Percentiles rank a stretch among this genome's conserved stretches.
Conservation (phyloP, 176 grass and related monocot genomes). For the Cocos nucifera region DNA sequence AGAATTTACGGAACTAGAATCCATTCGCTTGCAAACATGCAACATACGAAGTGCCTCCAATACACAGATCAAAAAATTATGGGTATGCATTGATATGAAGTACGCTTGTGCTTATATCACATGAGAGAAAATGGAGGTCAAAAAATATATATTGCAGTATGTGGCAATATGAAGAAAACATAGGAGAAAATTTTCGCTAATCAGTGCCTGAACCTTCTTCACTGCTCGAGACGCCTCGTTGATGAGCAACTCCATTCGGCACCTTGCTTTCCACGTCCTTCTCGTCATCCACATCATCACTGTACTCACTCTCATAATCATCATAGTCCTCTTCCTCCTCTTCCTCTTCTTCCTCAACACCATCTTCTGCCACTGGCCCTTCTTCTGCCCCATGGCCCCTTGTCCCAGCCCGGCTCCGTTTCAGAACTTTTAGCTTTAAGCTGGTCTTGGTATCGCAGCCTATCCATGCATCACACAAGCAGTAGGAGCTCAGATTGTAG, state of each 20-base stretch:
- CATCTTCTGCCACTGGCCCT: constrained; percentile 52
- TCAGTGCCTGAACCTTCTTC: constrained; percentile 13
- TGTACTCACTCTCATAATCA: constrained; percentile 99
- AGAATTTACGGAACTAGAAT: too few relatives aligned
- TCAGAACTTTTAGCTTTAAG: constrained; percentile 80
- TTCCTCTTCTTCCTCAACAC: constrained; percentile 89
- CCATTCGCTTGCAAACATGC: too few relatives aligned
- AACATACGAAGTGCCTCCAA: too few relatives aligned
- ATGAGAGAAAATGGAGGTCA: too few relatives aligned
- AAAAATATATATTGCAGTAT: too few relatives aligned
- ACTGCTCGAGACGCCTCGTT: constrained; percentile 7
- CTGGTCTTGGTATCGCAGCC: constrained; percentile 81
- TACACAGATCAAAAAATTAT: too few relatives aligned
- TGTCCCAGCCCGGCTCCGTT: constrained; percentile 63
- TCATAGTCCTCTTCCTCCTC: constrained; percentile 89
- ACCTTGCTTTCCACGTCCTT: constrained; percentile 56
- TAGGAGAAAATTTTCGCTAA: too few relatives aligned
- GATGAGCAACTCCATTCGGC: constrained; percentile 30
- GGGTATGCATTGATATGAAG: too few relatives aligned
- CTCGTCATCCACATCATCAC: constrained; percentile 76
- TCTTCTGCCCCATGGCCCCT: constrained; percentile 61
- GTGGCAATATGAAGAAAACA: too few relatives aligned
- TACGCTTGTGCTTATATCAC: too few relatives aligned
- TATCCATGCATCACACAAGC: constrained; percentile 74
- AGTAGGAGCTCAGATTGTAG: constrained; percentile 62